These are phyloP conservation scores for Inonotus hispidus DNA, from an alignment of 1,284 basidiomycete species.

Conservation along the genomic window DNA sequence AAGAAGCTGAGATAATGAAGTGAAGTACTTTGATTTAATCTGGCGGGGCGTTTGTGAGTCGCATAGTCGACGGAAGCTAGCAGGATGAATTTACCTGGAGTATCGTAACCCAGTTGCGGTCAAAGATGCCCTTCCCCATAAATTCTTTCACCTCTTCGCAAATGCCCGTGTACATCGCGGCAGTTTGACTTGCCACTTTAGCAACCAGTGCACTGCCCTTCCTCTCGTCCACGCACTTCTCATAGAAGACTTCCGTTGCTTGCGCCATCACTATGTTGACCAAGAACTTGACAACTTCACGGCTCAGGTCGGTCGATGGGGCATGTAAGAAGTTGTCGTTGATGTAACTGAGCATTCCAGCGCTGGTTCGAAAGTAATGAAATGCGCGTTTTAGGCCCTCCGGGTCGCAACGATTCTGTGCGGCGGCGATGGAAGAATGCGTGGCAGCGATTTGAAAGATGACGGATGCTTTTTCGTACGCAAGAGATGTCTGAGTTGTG, in stretches of 20 bases:
- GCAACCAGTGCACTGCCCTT: conserved; percentile 76
- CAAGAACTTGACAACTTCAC: conserved; percentile 92
- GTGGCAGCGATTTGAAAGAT: conserved; percentile 96
- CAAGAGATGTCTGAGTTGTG: conserved; percentile 93
- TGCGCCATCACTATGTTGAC: conserved; percentile 86
- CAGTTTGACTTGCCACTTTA: conserved; percentile 84
- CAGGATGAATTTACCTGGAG: conserved; percentile 55
- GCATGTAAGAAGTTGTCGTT: conserved; percentile 99
- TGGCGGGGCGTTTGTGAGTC: conserved; percentile 27
- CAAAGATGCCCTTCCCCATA: conserved; percentile 91
- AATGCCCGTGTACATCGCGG: conserved; percentile 73
- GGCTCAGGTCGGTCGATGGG: conserved; percentile 92
- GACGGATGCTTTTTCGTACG: conserved; percentile 97
- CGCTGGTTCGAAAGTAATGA: conserved; percentile 87
- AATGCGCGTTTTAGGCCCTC: conserved; percentile 96
- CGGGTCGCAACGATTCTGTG: conserved; percentile 79
- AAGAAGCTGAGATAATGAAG: conserved; percentile 85
- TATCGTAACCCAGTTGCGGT: conserved; percentile 89
- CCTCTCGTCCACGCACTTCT: conserved; percentile 91
- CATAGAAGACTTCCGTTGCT: conserved; percentile 94
- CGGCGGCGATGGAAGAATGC: conserved; percentile 84
- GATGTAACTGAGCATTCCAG: conserved; percentile 98
- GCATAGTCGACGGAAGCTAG: not conserved
- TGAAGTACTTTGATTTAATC: conserved; percentile 90
- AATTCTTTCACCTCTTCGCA: conserved; percentile 93